phyloP scores from a whole-genome alignment of 306 rosid genomes.

The Glycine tomentella region DNA sequence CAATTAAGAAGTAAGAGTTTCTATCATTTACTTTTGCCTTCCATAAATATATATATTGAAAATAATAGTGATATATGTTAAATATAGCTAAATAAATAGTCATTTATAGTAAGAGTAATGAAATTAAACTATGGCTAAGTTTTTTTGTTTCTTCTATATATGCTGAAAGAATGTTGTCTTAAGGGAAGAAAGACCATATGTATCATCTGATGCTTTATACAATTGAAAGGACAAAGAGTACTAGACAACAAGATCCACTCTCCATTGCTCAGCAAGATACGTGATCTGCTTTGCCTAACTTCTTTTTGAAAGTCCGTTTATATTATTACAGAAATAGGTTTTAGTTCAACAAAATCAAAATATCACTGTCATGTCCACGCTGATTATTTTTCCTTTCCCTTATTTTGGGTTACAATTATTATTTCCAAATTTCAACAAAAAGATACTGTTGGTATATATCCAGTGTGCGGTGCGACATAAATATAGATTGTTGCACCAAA shows the following conservation, averaged over 20 bases:
- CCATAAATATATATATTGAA: too few species aligned
- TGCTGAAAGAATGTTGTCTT: slow-evolving; percentile 5
- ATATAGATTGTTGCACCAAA: background rate
- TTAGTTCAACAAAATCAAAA: slow-evolving; percentile 30
- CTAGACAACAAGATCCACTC: slow-evolving; percentile 23
- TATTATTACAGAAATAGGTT: slow-evolving; percentile 15
- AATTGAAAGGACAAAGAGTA: slow-evolving; percentile 42
- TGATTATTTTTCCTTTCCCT: background rate
- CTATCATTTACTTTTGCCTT: too few species aligned
- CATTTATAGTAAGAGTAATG: background rate
- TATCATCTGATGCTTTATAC: background rate
- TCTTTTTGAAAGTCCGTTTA: slow-evolving; percentile 37
- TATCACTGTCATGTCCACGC: slow-evolving; percentile 10
- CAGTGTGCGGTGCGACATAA: background rate
- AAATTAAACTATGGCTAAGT: background rate
- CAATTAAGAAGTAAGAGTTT: too few species aligned
- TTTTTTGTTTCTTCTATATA: slow-evolving; percentile 7
- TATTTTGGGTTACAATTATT: slow-evolving; percentile 15
- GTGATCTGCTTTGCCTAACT: slow-evolving; percentile 49
- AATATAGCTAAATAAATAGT: too few species aligned
- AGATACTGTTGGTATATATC: slow-evolving; percentile 16
- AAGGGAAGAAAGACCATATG: background rate
- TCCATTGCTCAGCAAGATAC: slow-evolving; percentile 39
- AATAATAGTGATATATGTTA: too few species aligned
- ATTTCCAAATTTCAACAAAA: slow-evolving; percentile 12